These are phyloP conservation scores for Fraxinus cuspidata DNA, from an alignment of 257 asterid genomes.

Conservation along the genomic window DNA sequence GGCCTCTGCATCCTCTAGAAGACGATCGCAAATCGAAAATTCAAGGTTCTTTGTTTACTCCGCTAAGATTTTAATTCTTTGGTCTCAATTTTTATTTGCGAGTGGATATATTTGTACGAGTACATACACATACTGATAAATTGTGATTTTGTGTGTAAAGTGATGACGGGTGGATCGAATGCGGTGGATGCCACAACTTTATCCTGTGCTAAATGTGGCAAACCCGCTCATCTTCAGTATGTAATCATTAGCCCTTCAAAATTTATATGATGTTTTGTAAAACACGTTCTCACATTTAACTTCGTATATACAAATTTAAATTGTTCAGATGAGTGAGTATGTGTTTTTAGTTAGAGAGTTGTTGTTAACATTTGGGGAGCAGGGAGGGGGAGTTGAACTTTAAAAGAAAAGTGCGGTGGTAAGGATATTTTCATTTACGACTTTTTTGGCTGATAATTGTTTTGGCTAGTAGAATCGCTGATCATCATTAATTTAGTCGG, in stretches of 20 bases:
- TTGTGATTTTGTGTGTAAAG: slow-evolving; percentile 13
- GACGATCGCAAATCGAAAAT: not conserved
- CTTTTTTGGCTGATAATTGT: not conserved
- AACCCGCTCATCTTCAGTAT: slow-evolving; percentile 86
- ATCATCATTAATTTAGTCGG: not conserved
- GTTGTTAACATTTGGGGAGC: too few relatives aligned
- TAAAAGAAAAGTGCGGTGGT: not conserved
- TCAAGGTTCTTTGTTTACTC: not conserved
- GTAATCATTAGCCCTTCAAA: slow-evolving; percentile 22
- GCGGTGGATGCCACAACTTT: slow-evolving; percentile 33
- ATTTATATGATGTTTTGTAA: not conserved
- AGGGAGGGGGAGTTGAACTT: not conserved
- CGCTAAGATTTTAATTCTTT: not conserved
- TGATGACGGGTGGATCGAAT: slow-evolving; percentile 49
- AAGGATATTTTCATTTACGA: not conserved
- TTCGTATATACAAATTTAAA: not conserved
- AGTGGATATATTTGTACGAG: not conserved
- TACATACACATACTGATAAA: not conserved
- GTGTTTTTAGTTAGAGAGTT: not conserved
- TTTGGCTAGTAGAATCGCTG: not conserved
- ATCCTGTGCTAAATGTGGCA: slow-evolving; percentile 83
- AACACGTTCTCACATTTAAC: not conserved
- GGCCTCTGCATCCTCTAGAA: not conserved
- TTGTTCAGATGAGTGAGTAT: not conserved
- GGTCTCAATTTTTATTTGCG: not conserved